Evolutionary conservation across 75 land plant genomes (phyloP).

Genomic region (Cupressus sempervirens): DNA sequence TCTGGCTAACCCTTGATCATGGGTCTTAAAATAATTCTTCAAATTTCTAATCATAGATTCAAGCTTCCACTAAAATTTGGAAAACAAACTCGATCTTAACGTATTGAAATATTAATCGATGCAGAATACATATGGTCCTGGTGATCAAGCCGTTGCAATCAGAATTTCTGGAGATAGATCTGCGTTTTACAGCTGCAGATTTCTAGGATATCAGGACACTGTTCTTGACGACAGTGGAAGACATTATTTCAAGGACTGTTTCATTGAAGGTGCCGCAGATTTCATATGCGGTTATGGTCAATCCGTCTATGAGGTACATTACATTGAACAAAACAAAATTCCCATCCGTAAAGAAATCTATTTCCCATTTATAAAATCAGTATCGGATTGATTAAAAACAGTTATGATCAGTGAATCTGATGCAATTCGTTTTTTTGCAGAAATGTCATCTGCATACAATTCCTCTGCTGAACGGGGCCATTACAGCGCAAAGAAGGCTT

Average conservation of each 20-base stretch:
- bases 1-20: no score
- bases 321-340: not conserved
- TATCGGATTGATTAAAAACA: no score
- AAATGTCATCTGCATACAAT: slow-evolving; percentile 51
- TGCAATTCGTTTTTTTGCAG: slow-evolving; percentile 26
- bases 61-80: no score
- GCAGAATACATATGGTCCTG: slow-evolving; percentile 39
- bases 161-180: slow-evolving; percentile 40
- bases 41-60: no score
- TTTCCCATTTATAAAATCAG: no score
- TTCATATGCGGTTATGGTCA: slow-evolving; percentile 60
- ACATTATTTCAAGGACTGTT: slow-evolving; percentile 56
- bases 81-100: no score
- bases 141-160: slow-evolving; percentile 48
- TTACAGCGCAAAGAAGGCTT: slow-evolving; percentile 61
- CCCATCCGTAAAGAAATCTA: not conserved
- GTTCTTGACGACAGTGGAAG: slow-evolving; percentile 45
- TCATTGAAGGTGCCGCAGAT: slow-evolving; percentile 62
- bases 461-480: slow-evolving; percentile 42
- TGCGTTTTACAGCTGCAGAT: slow-evolving; percentile 46
- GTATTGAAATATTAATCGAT: no score
- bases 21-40: no score
- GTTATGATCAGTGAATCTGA: not conserved
- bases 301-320: slow-evolving; percentile 59
- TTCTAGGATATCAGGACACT: slow-evolving; percentile 53